A percentile compares a stretch with the other conserved stretches of the same genome.
Evolutionary conservation across 225 moss, liverwort and hornwort genomes (phyloP).

Genomic region (Polytrichum formosum): DNA sequence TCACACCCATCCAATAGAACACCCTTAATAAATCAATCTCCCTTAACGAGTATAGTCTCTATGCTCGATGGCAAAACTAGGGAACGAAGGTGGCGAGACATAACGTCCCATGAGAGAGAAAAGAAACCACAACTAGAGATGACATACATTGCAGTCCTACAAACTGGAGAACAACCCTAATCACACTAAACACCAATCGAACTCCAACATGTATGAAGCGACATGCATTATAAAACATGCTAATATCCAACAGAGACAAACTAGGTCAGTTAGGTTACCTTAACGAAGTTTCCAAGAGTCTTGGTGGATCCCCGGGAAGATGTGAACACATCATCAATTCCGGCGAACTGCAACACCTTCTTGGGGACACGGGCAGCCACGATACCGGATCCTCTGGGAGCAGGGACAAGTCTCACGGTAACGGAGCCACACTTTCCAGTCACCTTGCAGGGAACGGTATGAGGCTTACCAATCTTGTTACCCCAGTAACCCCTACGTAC

Average conservation of each 20-base stretch:
- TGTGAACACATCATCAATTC: slow-evolving; percentile 89
- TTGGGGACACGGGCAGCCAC: slow-evolving; percentile 88
- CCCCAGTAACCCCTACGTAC: slow-evolving; percentile 92
- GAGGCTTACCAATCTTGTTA: slow-evolving; percentile 96
- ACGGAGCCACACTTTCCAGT: slow-evolving; percentile 92
- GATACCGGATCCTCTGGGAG: slow-evolving; percentile 84
- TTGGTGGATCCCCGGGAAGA: slow-evolving; percentile 94
- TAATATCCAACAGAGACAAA: neutral
- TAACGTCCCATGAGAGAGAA: too few species aligned
- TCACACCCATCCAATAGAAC: too few species aligned
- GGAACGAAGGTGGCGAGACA: too few species aligned
- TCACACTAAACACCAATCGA: too few species aligned
- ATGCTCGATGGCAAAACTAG: too few species aligned
- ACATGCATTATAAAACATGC: neutral
- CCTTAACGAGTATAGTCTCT: too few species aligned
- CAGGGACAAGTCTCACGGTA: slow-evolving; percentile 79
- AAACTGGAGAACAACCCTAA: too few species aligned
- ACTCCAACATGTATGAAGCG: too few species aligned
- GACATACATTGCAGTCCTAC: too few species aligned
- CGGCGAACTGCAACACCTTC: slow-evolving; percentile 93
- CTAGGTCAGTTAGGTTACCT: slow-evolving; percentile 30
- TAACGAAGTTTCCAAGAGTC: slow-evolving; percentile 94
- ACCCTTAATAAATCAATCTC: too few species aligned
- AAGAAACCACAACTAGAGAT: too few species aligned
- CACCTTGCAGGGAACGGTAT: slow-evolving; percentile 92